Percentiles rank a stretch among this genome's conserved stretches.
Evolutionary conservation across 2,329 filamentous ascomycete genomes (phyloP).

Genomic region (Apiospora hydei): DNA sequence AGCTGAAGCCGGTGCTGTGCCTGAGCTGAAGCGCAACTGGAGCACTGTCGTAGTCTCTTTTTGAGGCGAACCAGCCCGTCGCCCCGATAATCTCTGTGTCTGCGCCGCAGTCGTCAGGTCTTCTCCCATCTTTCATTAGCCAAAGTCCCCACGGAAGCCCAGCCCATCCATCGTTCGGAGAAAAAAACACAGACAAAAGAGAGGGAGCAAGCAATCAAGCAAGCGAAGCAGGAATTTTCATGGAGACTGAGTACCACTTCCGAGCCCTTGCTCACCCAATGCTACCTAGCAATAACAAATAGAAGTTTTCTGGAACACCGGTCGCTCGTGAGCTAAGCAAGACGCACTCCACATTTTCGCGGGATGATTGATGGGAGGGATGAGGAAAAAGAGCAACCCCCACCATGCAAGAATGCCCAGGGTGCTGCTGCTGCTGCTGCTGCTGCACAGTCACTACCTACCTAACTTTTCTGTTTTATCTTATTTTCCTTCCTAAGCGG

Average conservation of each 20-base stretch:
- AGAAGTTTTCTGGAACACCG: slow-evolving; percentile 17
- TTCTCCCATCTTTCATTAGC: neutral
- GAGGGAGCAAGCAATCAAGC: neutral
- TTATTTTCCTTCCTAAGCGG: slow-evolving; percentile 7
- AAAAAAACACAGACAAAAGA: neutral
- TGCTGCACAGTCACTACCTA: neutral
- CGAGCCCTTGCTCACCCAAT: neutral
- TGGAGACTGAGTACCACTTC: neutral
- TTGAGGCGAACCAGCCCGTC: slow-evolving; percentile 7
- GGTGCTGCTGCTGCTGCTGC: too few relatives aligned
- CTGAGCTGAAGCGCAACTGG: neutral
- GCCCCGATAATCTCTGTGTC: neutral
- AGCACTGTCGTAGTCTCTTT: neutral
- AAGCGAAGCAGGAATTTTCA: slow-evolving; percentile 17
- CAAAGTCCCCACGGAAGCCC: too few relatives aligned
- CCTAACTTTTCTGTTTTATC: neutral
- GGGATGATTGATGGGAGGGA: slow-evolving; percentile 14
- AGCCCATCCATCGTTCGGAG: neutral
- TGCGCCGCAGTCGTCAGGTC: neutral
- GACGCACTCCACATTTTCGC: slow-evolving; percentile 20
- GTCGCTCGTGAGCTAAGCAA: slow-evolving; percentile 14
- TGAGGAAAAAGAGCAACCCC: neutral
- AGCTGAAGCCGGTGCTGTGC: neutral
- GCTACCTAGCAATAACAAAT: neutral
- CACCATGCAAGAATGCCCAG: neutral